Percentiles rank a stretch among this genome's conserved stretches.
Conservation (phyloP, 305 asterid genomes). For the Vinca major region DNA sequence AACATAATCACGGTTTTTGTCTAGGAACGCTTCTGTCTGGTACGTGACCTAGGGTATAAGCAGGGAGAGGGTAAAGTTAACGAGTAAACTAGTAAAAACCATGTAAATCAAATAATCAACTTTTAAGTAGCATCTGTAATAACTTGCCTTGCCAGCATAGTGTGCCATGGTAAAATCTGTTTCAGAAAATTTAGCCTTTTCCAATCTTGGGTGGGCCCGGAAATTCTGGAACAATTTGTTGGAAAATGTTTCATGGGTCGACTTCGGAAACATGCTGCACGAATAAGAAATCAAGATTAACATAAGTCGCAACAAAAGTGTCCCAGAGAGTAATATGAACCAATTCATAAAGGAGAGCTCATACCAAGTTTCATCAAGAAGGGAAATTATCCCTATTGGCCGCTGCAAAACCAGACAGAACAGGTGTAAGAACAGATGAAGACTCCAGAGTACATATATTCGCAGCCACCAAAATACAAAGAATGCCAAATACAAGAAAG, state of each 20-base stretch:
- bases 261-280: slow-evolving; percentile 96
- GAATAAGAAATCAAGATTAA: slow-evolving; percentile 20
- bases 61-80: slow-evolving; percentile 6
- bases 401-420: slow-evolving; percentile 53
- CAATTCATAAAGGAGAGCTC: slow-evolving; percentile 26
- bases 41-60: slow-evolving; percentile 66
- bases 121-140: slow-evolving; percentile 14
- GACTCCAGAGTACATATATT: background rate
- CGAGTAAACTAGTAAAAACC: slow-evolving; percentile 15
- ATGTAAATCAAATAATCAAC: slow-evolving; percentile 7
- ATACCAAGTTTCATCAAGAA: slow-evolving; percentile 96
- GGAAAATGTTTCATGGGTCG: slow-evolving; percentile 89
- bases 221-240: slow-evolving; percentile 85
- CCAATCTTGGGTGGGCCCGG: slow-evolving; percentile 63
- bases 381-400: slow-evolving; percentile 90
- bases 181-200: slow-evolving; percentile 80
- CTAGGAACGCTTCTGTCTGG: slow-evolving; percentile 77
- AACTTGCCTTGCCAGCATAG: slow-evolving; percentile 95
- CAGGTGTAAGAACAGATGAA: slow-evolving; percentile 22
- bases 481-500: background rate
- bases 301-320: slow-evolving; percentile 21
- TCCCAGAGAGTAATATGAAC: slow-evolving; percentile 17
- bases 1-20: slow-evolving; percentile 93
- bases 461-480: background rate
- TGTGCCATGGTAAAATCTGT: slow-evolving; percentile 86